These are phyloP conservation scores for Papilionanthe hybrid DNA, from an alignment of 116 monocot species.

Conservation along the genomic window DNA sequence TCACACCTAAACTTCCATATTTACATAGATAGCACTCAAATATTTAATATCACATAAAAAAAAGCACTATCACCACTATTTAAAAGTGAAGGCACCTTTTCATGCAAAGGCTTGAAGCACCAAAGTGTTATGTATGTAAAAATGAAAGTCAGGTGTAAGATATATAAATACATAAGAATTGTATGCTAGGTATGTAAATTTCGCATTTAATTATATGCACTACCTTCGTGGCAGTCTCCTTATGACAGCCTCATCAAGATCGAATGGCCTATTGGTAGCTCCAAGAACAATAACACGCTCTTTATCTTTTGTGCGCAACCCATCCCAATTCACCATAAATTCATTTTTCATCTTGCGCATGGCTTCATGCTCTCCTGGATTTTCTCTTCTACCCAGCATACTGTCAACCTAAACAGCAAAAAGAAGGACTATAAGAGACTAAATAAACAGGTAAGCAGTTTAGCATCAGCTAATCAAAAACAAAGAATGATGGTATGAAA, in stretches of 20 bases:
- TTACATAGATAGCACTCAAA: too few species aligned
- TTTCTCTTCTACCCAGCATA: slow-evolving; percentile 94
- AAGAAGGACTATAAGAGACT: neutral
- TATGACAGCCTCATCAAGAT: slow-evolving; percentile 99
- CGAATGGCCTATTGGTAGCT: slow-evolving; percentile 95
- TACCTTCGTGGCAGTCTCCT: slow-evolving; percentile 90
- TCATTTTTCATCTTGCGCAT: slow-evolving; percentile 99
- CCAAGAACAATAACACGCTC: slow-evolving; percentile 95
- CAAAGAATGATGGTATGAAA: neutral
- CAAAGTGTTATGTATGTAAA: too few species aligned
- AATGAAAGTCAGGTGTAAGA: too few species aligned
- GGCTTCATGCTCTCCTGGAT: slow-evolving; percentile 97
- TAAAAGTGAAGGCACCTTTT: too few species aligned
- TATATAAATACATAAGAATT: too few species aligned
- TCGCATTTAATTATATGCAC: neutral
- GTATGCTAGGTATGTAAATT: too few species aligned
- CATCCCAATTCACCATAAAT: slow-evolving; percentile 99
- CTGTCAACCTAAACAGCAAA: slow-evolving; percentile 68
- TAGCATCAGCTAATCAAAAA: neutral
- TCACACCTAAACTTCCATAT: too few species aligned
- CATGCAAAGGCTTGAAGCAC: too few species aligned
- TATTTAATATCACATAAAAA: too few species aligned
- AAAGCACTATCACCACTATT: too few species aligned
- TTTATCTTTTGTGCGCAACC: slow-evolving; percentile 90
- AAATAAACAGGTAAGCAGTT: neutral